A percentile compares a stretch with the other conserved stretches of the same genome.
phyloP scores from a whole-genome alignment of 2,329 filamentous ascomycete genomes.

The Apiospora aurea region DNA sequence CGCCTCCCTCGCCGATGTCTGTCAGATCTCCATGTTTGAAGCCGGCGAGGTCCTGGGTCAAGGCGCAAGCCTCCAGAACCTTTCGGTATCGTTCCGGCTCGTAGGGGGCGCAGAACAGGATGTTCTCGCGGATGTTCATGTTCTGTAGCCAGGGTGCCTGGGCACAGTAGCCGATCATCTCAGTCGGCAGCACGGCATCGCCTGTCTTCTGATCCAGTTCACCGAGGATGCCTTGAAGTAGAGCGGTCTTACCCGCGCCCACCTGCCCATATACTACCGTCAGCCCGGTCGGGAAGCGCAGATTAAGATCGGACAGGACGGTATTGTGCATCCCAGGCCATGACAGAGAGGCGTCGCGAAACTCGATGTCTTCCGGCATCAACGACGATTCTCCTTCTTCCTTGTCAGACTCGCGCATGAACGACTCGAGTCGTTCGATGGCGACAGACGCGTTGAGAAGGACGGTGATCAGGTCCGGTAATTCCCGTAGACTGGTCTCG shows the following conservation, averaged over 20 bases:
- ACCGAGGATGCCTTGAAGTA: slow-evolving; percentile 65
- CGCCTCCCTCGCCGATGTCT: slow-evolving; percentile 67
- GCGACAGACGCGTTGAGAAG: slow-evolving; percentile 85
- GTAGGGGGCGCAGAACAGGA: slow-evolving; percentile 65
- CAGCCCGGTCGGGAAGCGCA: slow-evolving; percentile 57
- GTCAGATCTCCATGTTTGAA: slow-evolving; percentile 65
- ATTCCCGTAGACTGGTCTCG: slow-evolving; percentile 74
- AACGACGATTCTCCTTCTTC: slow-evolving; percentile 54
- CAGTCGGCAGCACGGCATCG: slow-evolving; percentile 52
- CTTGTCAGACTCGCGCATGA: slow-evolving; percentile 87
- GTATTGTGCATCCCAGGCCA: slow-evolving; percentile 74
- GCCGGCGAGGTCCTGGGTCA: slow-evolving; percentile 61
- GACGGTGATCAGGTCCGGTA: slow-evolving; percentile 78
- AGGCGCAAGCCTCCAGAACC: slow-evolving; percentile 67
- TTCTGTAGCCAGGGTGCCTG: slow-evolving; percentile 72
- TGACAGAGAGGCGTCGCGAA: slow-evolving; percentile 74
- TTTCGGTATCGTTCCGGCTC: slow-evolving; percentile 63
- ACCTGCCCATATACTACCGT: slow-evolving; percentile 66
- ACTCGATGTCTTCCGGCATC: slow-evolving; percentile 51
- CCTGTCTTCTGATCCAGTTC: slow-evolving; percentile 72
- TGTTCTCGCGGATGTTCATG: slow-evolving; percentile 71
- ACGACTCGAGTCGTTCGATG: slow-evolving; percentile 80
- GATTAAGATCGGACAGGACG: slow-evolving; percentile 55
- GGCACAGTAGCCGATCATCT: slow-evolving; percentile 62
- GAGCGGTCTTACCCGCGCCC: slow-evolving; percentile 67